Evolutionary conservation across 371 early-diverging fungal species (phyloP), one percentile per base, ranked within the genome.

Genomic region (Thermomucor indicae-seudaticae): DNA sequence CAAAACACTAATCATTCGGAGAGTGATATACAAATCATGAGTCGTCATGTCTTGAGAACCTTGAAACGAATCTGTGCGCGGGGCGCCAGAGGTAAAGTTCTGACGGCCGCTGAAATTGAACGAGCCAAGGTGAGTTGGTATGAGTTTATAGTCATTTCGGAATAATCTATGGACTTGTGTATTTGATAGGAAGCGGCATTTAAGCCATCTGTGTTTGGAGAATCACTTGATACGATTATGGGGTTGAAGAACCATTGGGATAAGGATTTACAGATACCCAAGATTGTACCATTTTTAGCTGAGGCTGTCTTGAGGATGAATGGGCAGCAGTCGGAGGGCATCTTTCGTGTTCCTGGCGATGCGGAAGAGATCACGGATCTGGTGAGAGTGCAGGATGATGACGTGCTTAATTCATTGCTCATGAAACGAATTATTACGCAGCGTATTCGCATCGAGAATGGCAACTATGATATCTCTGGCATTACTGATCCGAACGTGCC

Each of bases 271-370:
- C 58, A 75, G 20, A 71, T 92, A 20, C 98, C 98, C 4, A 75
- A 83, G n/a, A 80, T 98, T 41, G 80, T 98, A 28, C 80, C 86
- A 17, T 92, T 92, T 55, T 71, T 98, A 42, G 78, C 89, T 6
- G 85, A 89, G n/a, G 71, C 85, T 19, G 89, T 98, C 14, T 62
- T 84, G 23, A 64, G 79, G 0, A 68, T 94, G 19, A 82, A 88
- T 42, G 98, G 98, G 4, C 78, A 78, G 37, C 46, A 67, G 43
- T 82, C 93, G 14, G 97, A 97, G 64, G 98, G 98, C 25, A 94
- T 97, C 37, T 98, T 98, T 63, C 88, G 98, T 51, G 92, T 98
- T 20, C 93, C 98, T 19, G 98, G 95, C n/a, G 96, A 98, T 67
- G 86, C 85, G 25, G 97, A 96, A 43, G 78, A 79, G 5, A 93